phyloP scores from a whole-genome alignment of 768 basidiomycete species.

The Mycena crocata region DNA sequence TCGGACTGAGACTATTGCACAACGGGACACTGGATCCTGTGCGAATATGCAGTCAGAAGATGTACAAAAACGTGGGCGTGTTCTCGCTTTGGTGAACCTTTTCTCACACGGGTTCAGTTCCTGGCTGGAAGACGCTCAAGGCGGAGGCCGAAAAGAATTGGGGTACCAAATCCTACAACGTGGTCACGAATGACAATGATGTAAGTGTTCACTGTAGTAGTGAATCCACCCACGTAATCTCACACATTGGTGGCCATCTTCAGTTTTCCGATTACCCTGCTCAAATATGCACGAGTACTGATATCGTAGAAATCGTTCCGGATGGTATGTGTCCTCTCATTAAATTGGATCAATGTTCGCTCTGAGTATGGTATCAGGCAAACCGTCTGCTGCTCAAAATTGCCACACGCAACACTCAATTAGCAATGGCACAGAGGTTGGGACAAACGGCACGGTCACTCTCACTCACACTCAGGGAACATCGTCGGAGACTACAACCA shows the following conservation, averaged over 20 bases:
- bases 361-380: not conserved
- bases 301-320: not conserved
- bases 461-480: not conserved
- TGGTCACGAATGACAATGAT: constrained; percentile 22
- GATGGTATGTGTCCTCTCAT: not conserved
- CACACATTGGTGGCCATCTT: too few species aligned
- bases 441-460: constrained; percentile 6
- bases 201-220: too few species aligned
- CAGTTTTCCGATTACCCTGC: not conserved
- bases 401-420: not conserved
- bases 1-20: not conserved
- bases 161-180: constrained; percentile 7
- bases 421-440: not conserved
- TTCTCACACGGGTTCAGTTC: not conserved
- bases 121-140: constrained; percentile 14
- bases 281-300: constrained; percentile 2
- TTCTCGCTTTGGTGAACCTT: not conserved
- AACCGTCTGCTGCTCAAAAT: too few species aligned
- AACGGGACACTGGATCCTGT: not conserved
- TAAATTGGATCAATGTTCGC: not conserved
- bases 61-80: not conserved
- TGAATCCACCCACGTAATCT: too few species aligned
- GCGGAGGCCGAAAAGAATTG: not conserved
- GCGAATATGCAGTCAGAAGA: not conserved
- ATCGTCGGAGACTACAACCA: not conserved